Evolutionary conservation across 192 early-diverging fungal species (phyloP), one percentile per base, ranked within the genome.

Genomic region (Spizellomyces punctatus): DNA sequence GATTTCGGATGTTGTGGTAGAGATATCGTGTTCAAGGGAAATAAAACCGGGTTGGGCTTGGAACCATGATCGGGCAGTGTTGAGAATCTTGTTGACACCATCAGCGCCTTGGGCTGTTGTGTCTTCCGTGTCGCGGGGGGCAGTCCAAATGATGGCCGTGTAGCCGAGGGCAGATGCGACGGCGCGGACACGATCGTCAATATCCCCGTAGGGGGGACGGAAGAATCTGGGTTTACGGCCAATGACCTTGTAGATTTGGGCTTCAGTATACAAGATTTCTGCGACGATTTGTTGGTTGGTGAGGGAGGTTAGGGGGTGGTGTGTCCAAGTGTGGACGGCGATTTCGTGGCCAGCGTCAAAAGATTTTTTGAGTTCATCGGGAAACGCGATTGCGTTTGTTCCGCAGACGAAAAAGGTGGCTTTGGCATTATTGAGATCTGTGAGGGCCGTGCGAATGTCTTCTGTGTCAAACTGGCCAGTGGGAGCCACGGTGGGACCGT

Each of bases 131-230:
- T 79, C 78, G 19, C 69, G 64, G 64, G 46, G 54, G 17, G 59
- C 16, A 41, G 14, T 41, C 82, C 82, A 83, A 22, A 83, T 67
- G 50, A 80, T 67, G 44, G 63, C 59, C 12, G 58, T 59, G 67
- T 81, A 78, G 16, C 82, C 90, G 69, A 93, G 67, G 57, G 90
- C 84, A 8, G 66, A 50, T 10, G 82, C 78, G 43, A 93, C 88
- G 68, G 70, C 78, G 19, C 92, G 83, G 36, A 92, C 84, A 63
- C 89, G 88, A 72, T 92, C 87, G 67, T 92, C 91, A 45, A 90
- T 75, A 66, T 93, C 90, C 10, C 90, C 90, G 58, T 88, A 88
- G 17, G 91, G 88, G 17, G 88, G 89, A n/a, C 91, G 83, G 79
- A 78, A 86, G 73, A 82, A 78, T 47, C 60, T 42, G 66, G 86